Conservation (phyloP, 2,329 filamentous ascomycete species). For the Domatiomyces globalis region DNA sequence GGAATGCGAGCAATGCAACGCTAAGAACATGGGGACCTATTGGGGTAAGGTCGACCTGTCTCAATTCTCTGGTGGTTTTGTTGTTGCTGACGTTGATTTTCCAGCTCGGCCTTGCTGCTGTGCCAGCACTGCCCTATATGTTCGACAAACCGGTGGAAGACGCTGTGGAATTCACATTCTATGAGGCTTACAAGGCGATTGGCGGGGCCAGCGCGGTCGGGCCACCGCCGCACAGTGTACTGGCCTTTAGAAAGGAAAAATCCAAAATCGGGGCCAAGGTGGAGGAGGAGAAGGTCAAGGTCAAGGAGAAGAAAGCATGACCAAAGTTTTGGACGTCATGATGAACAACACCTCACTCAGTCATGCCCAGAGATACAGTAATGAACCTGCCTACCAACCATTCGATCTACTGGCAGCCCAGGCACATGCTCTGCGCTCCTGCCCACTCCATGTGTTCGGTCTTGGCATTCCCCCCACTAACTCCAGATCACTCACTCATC, state of each 20-base stretch:
- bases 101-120: constrained; percentile 43
- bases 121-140: constrained; percentile 22
- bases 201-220: constrained; percentile 49
- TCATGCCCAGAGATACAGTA: no score
- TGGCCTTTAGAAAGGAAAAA: neutral
- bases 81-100: constrained; percentile 9
- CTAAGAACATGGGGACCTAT: constrained; percentile 82
- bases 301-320: neutral
- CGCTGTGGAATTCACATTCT: constrained; percentile 80
- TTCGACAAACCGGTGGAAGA: constrained; percentile 73
- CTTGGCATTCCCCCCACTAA: no score
- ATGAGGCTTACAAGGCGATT: constrained; percentile 60
- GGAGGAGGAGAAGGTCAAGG: neutral
- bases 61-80: neutral
- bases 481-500: no score
- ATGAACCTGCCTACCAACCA: no score
- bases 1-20: constrained; percentile 59
- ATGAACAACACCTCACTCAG: no score
- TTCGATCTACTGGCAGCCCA: no score
- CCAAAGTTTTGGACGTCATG: no score
- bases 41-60: constrained; percentile 47
- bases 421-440: no score
- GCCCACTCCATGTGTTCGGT: no score
- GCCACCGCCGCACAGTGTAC: constrained; percentile 3
- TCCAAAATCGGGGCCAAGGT: neutral